Evolutionary conservation across 1,284 basidiomycete genomes (phyloP).

Genomic region (Sparassis latifolia): DNA sequence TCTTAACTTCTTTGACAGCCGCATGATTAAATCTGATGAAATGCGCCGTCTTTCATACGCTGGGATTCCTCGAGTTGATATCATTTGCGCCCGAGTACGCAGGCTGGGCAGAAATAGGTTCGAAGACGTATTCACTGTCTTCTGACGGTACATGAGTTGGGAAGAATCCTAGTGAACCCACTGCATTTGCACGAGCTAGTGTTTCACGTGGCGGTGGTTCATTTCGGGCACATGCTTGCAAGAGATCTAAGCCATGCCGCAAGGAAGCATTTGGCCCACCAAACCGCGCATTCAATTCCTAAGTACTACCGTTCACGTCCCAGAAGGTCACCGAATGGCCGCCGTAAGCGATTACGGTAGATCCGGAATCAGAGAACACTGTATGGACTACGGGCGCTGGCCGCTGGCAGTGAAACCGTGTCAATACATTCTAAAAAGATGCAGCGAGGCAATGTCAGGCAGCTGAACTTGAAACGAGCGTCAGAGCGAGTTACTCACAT

Average conservation of each 20-base stretch:
- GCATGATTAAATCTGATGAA: constrained; percentile 79
- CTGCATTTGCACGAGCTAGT: too few species aligned
- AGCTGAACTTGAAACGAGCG: constrained; percentile 1
- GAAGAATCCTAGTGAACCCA: too few species aligned
- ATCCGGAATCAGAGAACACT: constrained; percentile 27
- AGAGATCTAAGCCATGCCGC: background rate
- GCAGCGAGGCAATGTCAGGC: constrained; percentile 3
- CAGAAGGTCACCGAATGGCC: constrained; percentile 34
- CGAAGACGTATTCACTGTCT: background rate
- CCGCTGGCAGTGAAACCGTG: constrained; percentile 25
- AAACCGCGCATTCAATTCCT: background rate
- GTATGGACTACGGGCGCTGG: constrained; percentile 36
- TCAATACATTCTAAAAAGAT: constrained; percentile 26
- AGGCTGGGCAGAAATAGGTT: constrained; percentile 33
- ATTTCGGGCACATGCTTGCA: background rate
- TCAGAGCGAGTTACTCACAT: constrained; percentile 25
- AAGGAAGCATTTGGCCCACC: background rate
- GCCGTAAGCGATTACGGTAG: constrained; percentile 35
- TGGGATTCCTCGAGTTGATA: constrained; percentile 87
- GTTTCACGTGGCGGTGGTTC: background rate
- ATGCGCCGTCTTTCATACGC: constrained; percentile 79
- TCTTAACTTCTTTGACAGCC: constrained; percentile 35
- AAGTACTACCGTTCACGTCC: constrained; percentile 11
- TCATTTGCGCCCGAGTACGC: constrained; percentile 81
- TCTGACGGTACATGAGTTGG: background rate